Percentiles rank a stretch among this genome's conserved stretches.
Evolutionary conservation across 495 filamentous ascomycete species (phyloP).

Genomic region (Tuber melanosporum): DNA sequence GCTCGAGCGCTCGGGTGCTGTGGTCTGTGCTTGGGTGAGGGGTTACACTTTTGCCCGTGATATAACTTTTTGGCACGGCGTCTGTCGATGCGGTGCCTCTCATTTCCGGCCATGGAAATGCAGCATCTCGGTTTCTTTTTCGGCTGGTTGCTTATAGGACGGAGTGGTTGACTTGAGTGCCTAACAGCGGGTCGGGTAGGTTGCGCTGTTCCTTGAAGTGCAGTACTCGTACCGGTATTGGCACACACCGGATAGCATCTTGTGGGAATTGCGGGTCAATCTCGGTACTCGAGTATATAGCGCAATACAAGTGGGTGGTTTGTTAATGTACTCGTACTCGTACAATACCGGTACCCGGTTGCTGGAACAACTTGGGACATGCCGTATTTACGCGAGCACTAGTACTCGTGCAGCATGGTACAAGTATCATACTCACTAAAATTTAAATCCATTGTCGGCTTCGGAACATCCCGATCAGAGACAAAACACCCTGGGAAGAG

Average conservation of each 20-base stretch:
- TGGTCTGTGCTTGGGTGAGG: not conserved
- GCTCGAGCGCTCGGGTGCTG: not conserved
- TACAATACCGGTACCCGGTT: not conserved
- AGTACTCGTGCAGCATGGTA: too few relatives aligned
- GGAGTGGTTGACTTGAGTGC: not conserved
- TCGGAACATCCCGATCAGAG: too few relatives aligned
- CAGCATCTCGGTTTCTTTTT: not conserved
- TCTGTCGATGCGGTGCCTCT: not conserved
- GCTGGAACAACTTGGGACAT: not conserved
- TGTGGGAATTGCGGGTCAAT: not conserved
- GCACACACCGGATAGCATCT: not conserved
- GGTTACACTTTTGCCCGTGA: not conserved
- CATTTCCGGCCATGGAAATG: not conserved
- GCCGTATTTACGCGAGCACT: too few relatives aligned
- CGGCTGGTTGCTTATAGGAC: not conserved
- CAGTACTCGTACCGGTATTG: not conserved
- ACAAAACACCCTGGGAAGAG: too few relatives aligned
- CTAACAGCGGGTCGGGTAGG: not conserved
- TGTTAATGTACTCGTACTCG: not conserved
- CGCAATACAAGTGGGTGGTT: not conserved
- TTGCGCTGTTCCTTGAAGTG: not conserved
- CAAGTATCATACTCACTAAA: too few relatives aligned
- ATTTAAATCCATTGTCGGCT: too few relatives aligned
- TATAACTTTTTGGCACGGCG: not conserved
- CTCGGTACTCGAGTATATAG: too few relatives aligned